These are phyloP conservation scores for Stagonosporopsis tanaceti DNA, from an alignment of 2,329 filamentous ascomycete species.

Conservation along the genomic window DNA sequence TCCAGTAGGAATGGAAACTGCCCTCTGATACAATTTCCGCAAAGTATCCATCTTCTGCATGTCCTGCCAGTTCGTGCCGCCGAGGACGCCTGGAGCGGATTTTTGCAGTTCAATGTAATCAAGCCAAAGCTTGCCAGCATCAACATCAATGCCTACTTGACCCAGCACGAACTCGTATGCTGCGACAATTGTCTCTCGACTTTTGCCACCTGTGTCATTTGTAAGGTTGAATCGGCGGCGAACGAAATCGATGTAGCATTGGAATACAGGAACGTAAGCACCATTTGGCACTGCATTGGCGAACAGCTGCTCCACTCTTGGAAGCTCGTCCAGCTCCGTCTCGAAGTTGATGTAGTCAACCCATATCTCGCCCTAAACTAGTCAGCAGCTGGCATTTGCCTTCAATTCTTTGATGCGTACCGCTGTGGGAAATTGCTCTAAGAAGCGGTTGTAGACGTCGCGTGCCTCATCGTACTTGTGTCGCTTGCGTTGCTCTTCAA, in stretches of 20 bases:
- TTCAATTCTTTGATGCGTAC: conserved; percentile 66
- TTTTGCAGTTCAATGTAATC: conserved; percentile 96
- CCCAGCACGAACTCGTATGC: conserved; percentile 93
- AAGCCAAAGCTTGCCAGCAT: conserved; percentile 88
- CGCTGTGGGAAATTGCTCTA: conserved; percentile 86
- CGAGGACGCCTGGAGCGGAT: conserved; percentile 82
- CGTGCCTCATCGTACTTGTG: conserved; percentile 84
- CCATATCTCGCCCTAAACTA: conserved; percentile 90
- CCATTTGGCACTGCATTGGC: conserved; percentile 78
- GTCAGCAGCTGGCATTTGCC: conserved; percentile 23
- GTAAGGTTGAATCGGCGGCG: conserved; percentile 88
- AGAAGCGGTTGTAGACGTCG: conserved; percentile 82
- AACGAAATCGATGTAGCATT: conserved; percentile 92
- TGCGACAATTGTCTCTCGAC: conserved; percentile 80
- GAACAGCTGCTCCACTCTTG: conserved; percentile 83
- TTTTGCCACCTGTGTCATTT: conserved; percentile 77
- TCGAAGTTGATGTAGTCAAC: conserved; percentile 89
- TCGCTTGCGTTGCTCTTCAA: conserved; percentile 82
- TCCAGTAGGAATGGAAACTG: conserved; percentile 84
- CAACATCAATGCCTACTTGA: conserved; percentile 89
- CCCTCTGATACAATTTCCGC: conserved; percentile 90
- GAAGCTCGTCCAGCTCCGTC: conserved; percentile 82
- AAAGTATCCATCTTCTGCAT: conserved; percentile 97
- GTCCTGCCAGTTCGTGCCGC: conserved; percentile 91
- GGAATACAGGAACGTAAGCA: conserved; percentile 88